Evolutionary conservation across 495 filamentous ascomycete genomes (phyloP).

Genomic region (Aspergillus saccharolyticus): DNA sequence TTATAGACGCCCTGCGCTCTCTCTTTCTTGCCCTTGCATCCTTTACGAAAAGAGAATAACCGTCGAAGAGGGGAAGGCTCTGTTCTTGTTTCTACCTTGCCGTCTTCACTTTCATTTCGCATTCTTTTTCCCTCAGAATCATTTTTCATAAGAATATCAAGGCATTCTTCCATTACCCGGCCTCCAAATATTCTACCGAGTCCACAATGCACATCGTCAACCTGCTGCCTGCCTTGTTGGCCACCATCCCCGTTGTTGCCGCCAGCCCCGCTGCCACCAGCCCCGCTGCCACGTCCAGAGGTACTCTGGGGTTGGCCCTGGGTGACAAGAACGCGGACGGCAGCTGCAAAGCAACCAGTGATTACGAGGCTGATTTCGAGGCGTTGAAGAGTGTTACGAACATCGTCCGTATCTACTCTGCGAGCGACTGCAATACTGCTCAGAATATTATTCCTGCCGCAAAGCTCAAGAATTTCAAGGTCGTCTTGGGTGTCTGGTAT

Average conservation of each 20-base stretch:
- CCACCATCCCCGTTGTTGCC: conserved; percentile 38
- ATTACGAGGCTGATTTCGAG: conserved; percentile 68
- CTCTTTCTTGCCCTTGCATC: neutral
- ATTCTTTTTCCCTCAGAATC: too few relatives aligned
- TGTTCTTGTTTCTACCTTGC: neutral
- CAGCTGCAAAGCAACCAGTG: conserved; percentile 56
- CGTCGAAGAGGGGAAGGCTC: neutral
- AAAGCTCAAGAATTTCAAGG: conserved; percentile 64
- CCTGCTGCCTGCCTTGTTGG: conserved; percentile 36
- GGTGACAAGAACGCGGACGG: conserved; percentile 49
- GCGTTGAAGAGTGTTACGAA: conserved; percentile 47
- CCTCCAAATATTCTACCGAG: neutral
- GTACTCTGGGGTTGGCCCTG: conserved; percentile 47
- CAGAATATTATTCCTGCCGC: conserved; percentile 67
- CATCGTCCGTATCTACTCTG: conserved; percentile 68
- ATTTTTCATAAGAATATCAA: neutral
- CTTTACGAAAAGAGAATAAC: neutral
- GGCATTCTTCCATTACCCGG: neutral
- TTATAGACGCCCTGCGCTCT: neutral
- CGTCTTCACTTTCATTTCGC: neutral
- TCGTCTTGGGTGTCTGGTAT: conserved; percentile 74
- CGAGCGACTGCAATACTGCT: conserved; percentile 58
- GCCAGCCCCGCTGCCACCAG: conserved; percentile 36
- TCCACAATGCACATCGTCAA: conserved; percentile 42
- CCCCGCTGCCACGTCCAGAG: conserved; percentile 39